Base-by-base conservation (phyloP, 345 rosid species). In the Combretum micranthum region DNA sequence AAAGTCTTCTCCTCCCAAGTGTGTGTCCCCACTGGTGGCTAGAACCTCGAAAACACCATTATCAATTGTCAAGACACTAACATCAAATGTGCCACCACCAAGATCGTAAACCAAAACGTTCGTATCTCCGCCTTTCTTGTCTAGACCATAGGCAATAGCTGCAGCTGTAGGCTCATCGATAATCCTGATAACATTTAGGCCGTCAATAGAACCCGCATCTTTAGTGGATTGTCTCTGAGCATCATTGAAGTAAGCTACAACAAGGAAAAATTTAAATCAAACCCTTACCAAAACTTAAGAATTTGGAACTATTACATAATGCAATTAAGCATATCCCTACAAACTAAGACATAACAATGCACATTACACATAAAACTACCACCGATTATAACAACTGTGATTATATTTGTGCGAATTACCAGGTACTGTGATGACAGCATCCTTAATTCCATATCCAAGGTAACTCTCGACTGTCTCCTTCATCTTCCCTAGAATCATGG, bases 71-170 rank as follows among this genome's bases (percentile, higher is more conserved):
- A 61, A 21, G 13, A 61, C 4, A 43, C 55, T 49, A 13, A 61
- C 64, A 12, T 61, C 64, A 23, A 61, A 51, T 18, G 64, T 61
- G 12, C 64, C 64, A 16, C 64, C 64, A 8, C 64, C 64, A 5
- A 61, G 26, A 32, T 61, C 64, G 26, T 17, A 61, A 17, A 61
- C 54, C 12, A 61, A 19, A 21, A 55, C 15, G 25, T 55, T 53
- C 56, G 15, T 53, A 17, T 53, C 56, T 14, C 56, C 56, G 8
- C 25, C 23, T 23, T 49, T 53, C 59, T 55, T 55, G 47, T 55
- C 59, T 18, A 55, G 47, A 39, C 59, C 59, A 18, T 55, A 55
- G 21, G 59, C 59, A 15, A 55, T 55, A 3, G 59, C 59, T 14
- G 59, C 59, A 1, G 59, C 59, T 26, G 59, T 55, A 1, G 59